Evolutionary conservation across 345 rosid genomes (phyloP).

Genomic region (Angophora floribunda): DNA sequence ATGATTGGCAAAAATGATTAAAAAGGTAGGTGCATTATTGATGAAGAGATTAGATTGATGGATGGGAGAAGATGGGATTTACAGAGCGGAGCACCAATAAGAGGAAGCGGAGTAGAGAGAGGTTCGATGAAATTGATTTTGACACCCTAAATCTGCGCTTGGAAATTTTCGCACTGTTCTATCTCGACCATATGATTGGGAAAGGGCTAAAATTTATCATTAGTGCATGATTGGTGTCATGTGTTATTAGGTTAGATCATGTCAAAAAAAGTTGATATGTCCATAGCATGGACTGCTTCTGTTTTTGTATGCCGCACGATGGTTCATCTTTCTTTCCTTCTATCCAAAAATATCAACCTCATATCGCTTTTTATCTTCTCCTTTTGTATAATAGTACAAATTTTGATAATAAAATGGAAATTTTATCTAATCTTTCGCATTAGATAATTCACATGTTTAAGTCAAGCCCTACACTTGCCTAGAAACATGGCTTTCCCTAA

Average conservation of each 20-base stretch:
- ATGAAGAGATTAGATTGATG: background rate
- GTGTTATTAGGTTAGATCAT: background rate
- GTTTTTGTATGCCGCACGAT: background rate
- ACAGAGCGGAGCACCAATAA: background rate
- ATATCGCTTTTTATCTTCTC: too few species aligned
- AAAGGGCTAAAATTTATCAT: background rate
- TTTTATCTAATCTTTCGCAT: too few species aligned
- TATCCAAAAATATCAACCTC: too few species aligned
- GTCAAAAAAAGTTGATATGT: background rate
- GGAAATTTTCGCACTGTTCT: background rate
- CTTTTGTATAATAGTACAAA: too few species aligned
- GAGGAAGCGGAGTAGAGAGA: background rate
- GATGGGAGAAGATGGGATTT: background rate
- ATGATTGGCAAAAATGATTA: background rate
- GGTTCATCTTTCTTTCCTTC: background rate
- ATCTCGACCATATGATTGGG: background rate
- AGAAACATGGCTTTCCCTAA: background rate
- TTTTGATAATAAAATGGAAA: too few species aligned
- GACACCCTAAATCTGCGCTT: background rate
- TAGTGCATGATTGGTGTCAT: background rate
- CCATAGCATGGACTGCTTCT: background rate
- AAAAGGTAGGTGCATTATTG: background rate
- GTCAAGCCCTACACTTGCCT: background rate
- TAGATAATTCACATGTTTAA: background rate
- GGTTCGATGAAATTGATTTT: background rate